Conservation (phyloP, 1,284 basidiomycete genomes). For the Peniophora sp. region DNA sequence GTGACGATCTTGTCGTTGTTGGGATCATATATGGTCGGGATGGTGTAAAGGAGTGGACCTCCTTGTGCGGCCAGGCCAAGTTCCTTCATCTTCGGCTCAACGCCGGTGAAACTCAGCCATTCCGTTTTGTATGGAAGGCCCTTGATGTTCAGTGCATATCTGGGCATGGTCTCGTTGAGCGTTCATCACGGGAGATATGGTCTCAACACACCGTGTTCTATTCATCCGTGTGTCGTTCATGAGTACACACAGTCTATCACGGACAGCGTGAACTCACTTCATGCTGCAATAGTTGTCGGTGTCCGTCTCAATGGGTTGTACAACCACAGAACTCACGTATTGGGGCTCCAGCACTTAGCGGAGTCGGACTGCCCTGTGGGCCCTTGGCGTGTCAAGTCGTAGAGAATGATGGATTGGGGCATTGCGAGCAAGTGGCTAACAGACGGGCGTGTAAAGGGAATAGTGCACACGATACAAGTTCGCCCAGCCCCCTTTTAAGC, state of each 20-base stretch:
- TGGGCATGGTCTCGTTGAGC: slow-evolving; percentile 7
- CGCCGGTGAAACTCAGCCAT: slow-evolving; percentile 27
- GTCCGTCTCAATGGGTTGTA: too few species aligned
- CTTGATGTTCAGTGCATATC: slow-evolving; percentile 25
- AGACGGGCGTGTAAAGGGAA: too few species aligned
- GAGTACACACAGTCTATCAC: too few species aligned
- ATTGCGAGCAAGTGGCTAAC: background rate
- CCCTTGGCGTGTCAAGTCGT: slow-evolving; percentile 16
- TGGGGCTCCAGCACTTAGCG: slow-evolving; percentile 17
- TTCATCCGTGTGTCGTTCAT: too few species aligned
- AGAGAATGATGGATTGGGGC: slow-evolving; percentile 15
- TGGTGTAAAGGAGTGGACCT: slow-evolving; percentile 19
- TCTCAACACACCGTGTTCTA: too few species aligned
- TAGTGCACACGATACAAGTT: too few species aligned
- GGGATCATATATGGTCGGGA: slow-evolving; percentile 25
- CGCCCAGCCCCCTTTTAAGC: too few species aligned
- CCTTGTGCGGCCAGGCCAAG: slow-evolving; percentile 19
- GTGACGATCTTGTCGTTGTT: slow-evolving; percentile 16
- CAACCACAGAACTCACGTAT: slow-evolving; percentile 11
- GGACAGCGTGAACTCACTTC: slow-evolving; percentile 12
- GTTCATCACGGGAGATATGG: background rate
- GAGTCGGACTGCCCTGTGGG: background rate
- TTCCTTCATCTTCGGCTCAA: slow-evolving; percentile 18
- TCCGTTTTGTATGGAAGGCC: slow-evolving; percentile 23
- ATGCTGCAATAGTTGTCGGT: slow-evolving; percentile 5